Conservation (phyloP, 768 basidiomycete genomes). For the Clitopilus passeckerianus region DNA sequence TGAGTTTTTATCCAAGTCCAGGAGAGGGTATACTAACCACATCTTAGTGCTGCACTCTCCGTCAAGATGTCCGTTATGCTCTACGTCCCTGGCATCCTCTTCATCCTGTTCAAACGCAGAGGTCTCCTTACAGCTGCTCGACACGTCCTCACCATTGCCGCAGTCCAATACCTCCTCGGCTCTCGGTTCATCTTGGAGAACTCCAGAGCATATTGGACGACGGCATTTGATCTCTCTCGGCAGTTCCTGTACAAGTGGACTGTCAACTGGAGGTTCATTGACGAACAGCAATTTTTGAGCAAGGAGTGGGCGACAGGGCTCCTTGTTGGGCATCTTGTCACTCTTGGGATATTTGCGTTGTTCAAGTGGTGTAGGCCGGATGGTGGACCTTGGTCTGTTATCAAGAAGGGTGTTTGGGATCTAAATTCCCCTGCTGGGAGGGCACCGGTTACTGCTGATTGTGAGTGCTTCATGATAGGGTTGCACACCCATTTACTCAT, state of each 20-base stretch:
- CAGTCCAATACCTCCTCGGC: conserved; percentile 59
- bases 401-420: conserved; percentile 46
- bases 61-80: conserved; percentile 94
- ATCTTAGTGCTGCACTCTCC: conserved; percentile 68
- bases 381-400: conserved; percentile 57
- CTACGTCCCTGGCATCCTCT: conserved; percentile 84
- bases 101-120: conserved; percentile 72
- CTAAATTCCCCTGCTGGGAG: conserved; percentile 47
- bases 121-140: conserved; percentile 52
- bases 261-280: conserved; percentile 92
- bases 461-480: conserved; percentile 37
- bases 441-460: conserved; percentile 49
- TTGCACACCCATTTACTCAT: too few relatives aligned
- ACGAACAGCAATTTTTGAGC: conserved; percentile 73
- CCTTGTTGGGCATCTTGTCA: conserved; percentile 58
- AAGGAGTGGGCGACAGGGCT: conserved; percentile 54
- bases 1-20: neutral
- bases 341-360: conserved; percentile 61
- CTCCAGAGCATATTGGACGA: conserved; percentile 58
- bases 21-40: conserved; percentile 4
- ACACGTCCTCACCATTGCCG: conserved; percentile 41
- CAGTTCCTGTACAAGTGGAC: conserved; percentile 96
- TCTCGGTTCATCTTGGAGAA: conserved; percentile 64
- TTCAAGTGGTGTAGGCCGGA: conserved; percentile 73
- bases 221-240: conserved; percentile 84